Conservation (phyloP, 2,329 filamentous ascomycete genomes). For the Pochonia chlamydosporia region DNA sequence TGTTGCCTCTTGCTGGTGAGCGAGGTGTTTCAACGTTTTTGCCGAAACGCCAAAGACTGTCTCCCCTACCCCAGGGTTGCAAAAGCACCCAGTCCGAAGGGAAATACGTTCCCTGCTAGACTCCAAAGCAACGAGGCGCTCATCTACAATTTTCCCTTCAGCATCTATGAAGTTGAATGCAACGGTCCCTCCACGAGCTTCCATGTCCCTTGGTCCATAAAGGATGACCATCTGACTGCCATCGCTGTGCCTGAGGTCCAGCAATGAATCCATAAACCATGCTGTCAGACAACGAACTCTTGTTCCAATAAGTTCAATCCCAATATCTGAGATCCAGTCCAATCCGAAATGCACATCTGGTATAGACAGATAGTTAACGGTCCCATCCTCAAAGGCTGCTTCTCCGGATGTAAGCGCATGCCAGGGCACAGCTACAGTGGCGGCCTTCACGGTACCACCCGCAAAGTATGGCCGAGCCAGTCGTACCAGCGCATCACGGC, state of each 20-base stretch:
- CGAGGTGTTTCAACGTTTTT: neutral
- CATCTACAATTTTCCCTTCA: constrained; percentile 26
- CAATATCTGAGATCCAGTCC: constrained; percentile 26
- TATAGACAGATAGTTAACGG: constrained; percentile 32
- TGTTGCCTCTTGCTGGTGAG: neutral
- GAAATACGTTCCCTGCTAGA: constrained; percentile 28
- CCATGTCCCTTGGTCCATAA: constrained; percentile 27
- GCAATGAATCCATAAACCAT: constrained; percentile 27
- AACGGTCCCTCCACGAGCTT: constrained; percentile 28
- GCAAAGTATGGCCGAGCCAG: constrained; percentile 33
- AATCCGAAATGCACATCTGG: constrained; percentile 31
- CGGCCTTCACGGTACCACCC: constrained; percentile 31
- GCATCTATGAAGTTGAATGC: constrained; percentile 33
- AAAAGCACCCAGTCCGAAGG: constrained; percentile 36
- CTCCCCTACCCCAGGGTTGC: constrained; percentile 35
- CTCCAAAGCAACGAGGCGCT: constrained; percentile 28
- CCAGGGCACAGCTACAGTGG: constrained; percentile 24
- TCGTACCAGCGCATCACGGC: constrained; percentile 21
- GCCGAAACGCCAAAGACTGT: constrained; percentile 22
- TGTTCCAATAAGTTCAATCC: constrained; percentile 20
- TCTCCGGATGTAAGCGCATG: constrained; percentile 21
- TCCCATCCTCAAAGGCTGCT: constrained; percentile 34
- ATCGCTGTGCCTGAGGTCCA: constrained; percentile 23
- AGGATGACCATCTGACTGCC: constrained; percentile 25
- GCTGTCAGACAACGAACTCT: constrained; percentile 31